These are phyloP conservation scores for Echinochloa phyllopogon DNA, from an alignment of 176 grass and related monocot species.

Conservation along the genomic window DNA sequence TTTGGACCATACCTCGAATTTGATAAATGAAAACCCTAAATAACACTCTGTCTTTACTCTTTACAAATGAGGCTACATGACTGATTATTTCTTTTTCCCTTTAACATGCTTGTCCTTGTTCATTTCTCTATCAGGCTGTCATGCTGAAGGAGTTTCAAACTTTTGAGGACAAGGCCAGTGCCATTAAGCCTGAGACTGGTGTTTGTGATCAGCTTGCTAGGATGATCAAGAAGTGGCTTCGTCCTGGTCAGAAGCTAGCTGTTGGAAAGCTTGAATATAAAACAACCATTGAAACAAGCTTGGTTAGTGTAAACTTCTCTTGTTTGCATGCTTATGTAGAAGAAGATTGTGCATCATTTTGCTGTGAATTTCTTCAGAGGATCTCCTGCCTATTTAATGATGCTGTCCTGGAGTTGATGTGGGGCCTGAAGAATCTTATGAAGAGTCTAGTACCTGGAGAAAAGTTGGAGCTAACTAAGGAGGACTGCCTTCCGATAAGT, in stretches of 20 bases:
- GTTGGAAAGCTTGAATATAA: background rate
- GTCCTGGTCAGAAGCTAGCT: background rate
- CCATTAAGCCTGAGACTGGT: background rate
- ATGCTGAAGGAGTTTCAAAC: background rate
- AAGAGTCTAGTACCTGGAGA: background rate
- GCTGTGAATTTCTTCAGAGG: background rate
- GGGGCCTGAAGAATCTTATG: background rate
- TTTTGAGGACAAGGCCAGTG: background rate
- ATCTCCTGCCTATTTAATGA: background rate
- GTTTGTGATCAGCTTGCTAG: background rate
- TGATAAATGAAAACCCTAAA: too few species aligned
- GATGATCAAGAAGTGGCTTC: background rate
- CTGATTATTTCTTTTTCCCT: background rate
- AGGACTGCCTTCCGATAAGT: background rate
- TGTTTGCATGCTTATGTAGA: background rate
- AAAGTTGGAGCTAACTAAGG: background rate
- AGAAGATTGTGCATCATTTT: background rate
- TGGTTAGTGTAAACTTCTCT: background rate
- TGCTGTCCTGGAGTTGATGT: background rate
- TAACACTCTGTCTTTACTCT: too few species aligned
- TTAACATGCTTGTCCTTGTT: background rate
- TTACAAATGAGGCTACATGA: background rate
- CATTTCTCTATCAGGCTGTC: background rate
- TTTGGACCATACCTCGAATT: too few species aligned
- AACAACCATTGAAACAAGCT: background rate